Evolutionary conservation across 2,329 filamentous ascomycete species (phyloP).

Genomic region (Juglanconis sp.): DNA sequence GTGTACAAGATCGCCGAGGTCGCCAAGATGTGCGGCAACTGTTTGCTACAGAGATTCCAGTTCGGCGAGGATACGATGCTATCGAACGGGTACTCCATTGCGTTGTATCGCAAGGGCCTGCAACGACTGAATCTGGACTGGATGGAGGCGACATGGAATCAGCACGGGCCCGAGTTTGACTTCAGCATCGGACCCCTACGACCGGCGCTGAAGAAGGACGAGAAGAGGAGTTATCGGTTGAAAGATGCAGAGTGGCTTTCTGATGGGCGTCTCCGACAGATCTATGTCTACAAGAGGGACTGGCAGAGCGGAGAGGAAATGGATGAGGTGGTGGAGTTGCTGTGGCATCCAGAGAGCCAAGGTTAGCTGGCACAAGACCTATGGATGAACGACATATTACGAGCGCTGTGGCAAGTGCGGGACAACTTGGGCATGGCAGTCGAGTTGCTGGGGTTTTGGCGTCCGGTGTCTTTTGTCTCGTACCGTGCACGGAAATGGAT

Average conservation of each 20-base stretch:
- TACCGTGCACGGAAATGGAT: no score
- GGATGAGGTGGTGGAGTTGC: conserved; percentile 47
- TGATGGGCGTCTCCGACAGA: conserved; percentile 46
- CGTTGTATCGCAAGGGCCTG: conserved; percentile 41
- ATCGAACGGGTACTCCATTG: conserved; percentile 58
- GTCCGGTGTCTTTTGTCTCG: no score
- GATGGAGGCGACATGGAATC: conserved; percentile 53
- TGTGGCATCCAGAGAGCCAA: conserved; percentile 33
- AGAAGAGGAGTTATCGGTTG: conserved; percentile 52
- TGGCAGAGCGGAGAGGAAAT: conserved; percentile 34
- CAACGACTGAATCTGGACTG: conserved; percentile 33
- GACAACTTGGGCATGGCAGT: no score
- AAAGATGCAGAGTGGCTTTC: conserved; percentile 38
- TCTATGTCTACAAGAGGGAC: conserved; percentile 47
- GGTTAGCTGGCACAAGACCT: background rate
- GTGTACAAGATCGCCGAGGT: conserved; percentile 49
- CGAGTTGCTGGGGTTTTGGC: no score
- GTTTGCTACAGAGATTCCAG: conserved; percentile 55
- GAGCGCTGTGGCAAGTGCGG: no score
- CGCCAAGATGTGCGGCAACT: conserved; percentile 53
- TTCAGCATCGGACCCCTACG: conserved; percentile 53
- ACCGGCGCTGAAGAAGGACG: conserved; percentile 28
- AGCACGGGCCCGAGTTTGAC: conserved; percentile 45
- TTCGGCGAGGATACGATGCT: conserved; percentile 47
- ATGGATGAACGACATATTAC: background rate